Conservation (phyloP, 495 filamentous ascomycete genomes). For the Penicillium arizonense region DNA sequence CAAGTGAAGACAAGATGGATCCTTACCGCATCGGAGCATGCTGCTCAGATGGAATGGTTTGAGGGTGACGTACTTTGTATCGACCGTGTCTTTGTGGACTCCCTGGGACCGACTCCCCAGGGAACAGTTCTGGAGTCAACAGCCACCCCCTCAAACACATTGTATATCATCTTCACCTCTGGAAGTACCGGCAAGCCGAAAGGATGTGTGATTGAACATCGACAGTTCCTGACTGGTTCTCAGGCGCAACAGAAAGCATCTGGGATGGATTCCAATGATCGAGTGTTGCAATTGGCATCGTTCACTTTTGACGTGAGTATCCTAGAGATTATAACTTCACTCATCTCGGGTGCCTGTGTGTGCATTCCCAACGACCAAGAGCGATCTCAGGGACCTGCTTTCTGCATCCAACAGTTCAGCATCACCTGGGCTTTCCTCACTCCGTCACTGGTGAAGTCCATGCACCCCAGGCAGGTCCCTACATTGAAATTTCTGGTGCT, state of each 20-base stretch:
- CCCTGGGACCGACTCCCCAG: neutral
- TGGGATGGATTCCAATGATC: constrained; percentile 19
- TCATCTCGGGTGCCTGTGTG: constrained; percentile 30
- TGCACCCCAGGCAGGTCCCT: constrained; percentile 30
- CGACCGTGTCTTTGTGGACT: neutral
- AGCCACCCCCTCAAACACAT: neutral
- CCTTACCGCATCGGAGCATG: constrained; percentile 14
- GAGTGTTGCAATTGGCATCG: constrained; percentile 39
- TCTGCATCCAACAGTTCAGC: constrained; percentile 20
- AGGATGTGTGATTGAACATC: constrained; percentile 30
- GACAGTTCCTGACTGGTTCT: constrained; percentile 19
- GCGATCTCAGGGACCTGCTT: constrained; percentile 22
- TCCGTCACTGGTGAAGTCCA: constrained; percentile 29
- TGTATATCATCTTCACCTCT: constrained; percentile 28
- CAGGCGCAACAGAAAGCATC: constrained; percentile 27
- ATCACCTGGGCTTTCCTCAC: constrained; percentile 28
- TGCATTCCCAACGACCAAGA: constrained; percentile 20
- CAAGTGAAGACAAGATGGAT: constrained; percentile 46
- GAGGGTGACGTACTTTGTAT: neutral
- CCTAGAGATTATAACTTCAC: constrained; percentile 34
- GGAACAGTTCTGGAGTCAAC: neutral
- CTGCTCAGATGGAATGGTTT: neutral
- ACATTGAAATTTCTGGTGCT: constrained; percentile 31
- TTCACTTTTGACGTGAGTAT: constrained; percentile 37
- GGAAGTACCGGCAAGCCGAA: constrained; percentile 34